These are phyloP conservation scores for Trametes versicolor DNA, from an alignment of 1,284 basidiomycete genomes.

Conservation along the genomic window DNA sequence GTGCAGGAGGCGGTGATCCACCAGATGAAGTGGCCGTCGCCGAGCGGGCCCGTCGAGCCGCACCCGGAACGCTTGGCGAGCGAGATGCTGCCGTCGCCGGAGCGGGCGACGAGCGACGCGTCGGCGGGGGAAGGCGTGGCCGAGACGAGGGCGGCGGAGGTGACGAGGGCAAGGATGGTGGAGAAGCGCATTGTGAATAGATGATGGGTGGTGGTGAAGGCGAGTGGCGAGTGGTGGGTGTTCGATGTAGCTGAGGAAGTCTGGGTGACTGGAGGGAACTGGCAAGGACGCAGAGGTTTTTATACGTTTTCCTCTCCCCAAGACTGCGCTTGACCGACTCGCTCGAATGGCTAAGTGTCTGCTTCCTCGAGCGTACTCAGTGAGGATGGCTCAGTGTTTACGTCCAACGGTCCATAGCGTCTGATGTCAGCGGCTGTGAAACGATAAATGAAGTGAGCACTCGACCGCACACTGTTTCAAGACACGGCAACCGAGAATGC, in stretches of 20 bases:
- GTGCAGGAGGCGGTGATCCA: slow-evolving; percentile 12
- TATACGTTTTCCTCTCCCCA: background rate
- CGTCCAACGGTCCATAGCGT: background rate
- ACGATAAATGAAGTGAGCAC: background rate
- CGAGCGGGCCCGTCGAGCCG: slow-evolving; percentile 21
- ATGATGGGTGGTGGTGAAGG: background rate
- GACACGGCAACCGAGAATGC: background rate
- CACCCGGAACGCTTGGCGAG: slow-evolving; percentile 17
- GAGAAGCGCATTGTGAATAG: slow-evolving; percentile 11
- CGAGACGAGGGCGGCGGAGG: slow-evolving; percentile 13
- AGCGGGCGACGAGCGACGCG: slow-evolving; percentile 16
- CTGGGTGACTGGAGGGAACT: background rate
- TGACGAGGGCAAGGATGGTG: slow-evolving; percentile 14
- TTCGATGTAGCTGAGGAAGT: background rate
- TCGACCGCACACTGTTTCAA: slow-evolving; percentile 1
- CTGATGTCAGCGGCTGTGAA: background rate
- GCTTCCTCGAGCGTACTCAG: background rate
- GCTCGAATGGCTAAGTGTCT: background rate
- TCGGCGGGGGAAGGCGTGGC: slow-evolving; percentile 10
- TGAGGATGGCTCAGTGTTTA: background rate
- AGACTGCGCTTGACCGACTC: background rate
- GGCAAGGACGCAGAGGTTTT: background rate
- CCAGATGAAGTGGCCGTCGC: slow-evolving; percentile 19
- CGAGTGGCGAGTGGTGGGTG: background rate
- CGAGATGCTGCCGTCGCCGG: slow-evolving; percentile 12